A percentile compares a stretch with the other conserved stretches of the same genome.
phyloP scores from a whole-genome alignment of 2,329 filamentous ascomycete species.

The Colletotrichum zoysiae region DNA sequence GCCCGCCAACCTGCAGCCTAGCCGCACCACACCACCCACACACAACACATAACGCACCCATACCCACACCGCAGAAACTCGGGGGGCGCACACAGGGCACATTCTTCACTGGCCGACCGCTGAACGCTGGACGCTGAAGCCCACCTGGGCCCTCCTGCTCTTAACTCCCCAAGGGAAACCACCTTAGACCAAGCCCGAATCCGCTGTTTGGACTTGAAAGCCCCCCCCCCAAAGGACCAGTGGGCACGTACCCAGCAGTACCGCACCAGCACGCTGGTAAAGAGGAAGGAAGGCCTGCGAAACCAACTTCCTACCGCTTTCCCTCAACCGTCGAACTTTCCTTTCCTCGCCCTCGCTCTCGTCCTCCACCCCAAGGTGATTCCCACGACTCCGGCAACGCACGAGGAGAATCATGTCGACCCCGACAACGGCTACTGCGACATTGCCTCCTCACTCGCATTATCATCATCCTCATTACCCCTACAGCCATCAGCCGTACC shows the following conservation, averaged over 20 bases:
- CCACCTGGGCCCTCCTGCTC: slow-evolving; percentile 17
- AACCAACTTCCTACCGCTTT: slow-evolving; percentile 37
- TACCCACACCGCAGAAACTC: slow-evolving; percentile 6
- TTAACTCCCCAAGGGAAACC: slow-evolving; percentile 15
- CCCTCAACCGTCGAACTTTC: slow-evolving; percentile 33
- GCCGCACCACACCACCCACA: background rate
- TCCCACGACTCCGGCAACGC: slow-evolving; percentile 34
- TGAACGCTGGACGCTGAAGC: slow-evolving; percentile 11
- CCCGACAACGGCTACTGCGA: slow-evolving; percentile 64
- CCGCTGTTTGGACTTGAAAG: slow-evolving; percentile 40
- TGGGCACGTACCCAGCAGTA: slow-evolving; percentile 35
- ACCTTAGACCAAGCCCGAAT: slow-evolving; percentile 11
- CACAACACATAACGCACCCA: slow-evolving; percentile 6
- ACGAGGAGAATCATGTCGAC: slow-evolving; percentile 75
- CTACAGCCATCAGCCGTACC: slow-evolving; percentile 64
- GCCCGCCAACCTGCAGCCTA: slow-evolving; percentile 3
- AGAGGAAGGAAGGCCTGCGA: slow-evolving; percentile 37
- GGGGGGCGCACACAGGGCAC: slow-evolving; percentile 24
- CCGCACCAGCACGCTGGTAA: slow-evolving; percentile 33
- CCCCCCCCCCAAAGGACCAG: slow-evolving; percentile 22
- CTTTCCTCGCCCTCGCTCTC: slow-evolving; percentile 33
- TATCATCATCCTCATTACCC: slow-evolving; percentile 75
- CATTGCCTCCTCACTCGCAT: slow-evolving; percentile 61
- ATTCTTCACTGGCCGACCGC: slow-evolving; percentile 26
- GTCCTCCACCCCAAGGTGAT: slow-evolving; percentile 33